phyloP scores from a whole-genome alignment of 768 basidiomycete species.

The Agaricus sinodeliciosus region DNA sequence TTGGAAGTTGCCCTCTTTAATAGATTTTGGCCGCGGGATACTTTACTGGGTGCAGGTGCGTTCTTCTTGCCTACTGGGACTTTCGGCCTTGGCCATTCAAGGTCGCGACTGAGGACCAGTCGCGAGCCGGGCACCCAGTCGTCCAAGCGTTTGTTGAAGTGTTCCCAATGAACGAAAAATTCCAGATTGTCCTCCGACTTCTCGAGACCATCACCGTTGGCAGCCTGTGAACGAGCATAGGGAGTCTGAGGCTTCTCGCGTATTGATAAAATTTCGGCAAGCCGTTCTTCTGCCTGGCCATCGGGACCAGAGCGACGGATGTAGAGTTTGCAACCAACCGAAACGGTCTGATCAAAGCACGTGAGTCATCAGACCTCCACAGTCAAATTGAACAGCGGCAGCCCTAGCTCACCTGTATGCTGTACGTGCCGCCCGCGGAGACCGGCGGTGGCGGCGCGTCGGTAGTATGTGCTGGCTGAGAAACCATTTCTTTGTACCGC shows the following conservation, averaged over 20 bases:
- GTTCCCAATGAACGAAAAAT: slow-evolving; percentile 98
- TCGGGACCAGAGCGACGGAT: slow-evolving; percentile 74
- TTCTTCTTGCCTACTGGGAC: slow-evolving; percentile 49
- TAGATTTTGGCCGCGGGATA: slow-evolving; percentile 41
- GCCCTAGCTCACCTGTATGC: slow-evolving; percentile 52
- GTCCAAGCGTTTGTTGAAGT: slow-evolving; percentile 98
- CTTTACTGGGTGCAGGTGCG: slow-evolving; percentile 37
- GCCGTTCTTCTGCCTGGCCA: slow-evolving; percentile 78
- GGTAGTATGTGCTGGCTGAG: slow-evolving; percentile 30
- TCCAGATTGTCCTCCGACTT: slow-evolving; percentile 78
- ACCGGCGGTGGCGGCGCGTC: slow-evolving; percentile 57
- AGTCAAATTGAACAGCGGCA: slow-evolving; percentile 13
- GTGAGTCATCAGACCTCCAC: slow-evolving; percentile 24
- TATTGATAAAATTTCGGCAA: slow-evolving; percentile 94
- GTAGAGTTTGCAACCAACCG: slow-evolving; percentile 94
- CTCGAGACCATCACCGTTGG: slow-evolving; percentile 30
- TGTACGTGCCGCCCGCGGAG: slow-evolving; percentile 70
- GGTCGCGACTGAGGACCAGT: slow-evolving; percentile 74
- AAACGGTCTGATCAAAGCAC: slow-evolving; percentile 48
- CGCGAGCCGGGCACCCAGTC: slow-evolving; percentile 93
- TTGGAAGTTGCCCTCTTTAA: slow-evolving; percentile 67
- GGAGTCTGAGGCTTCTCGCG: slow-evolving; percentile 74
- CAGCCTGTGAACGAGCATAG: slow-evolving; percentile 45
- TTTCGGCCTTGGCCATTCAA: slow-evolving; percentile 96
- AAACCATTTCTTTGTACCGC: slow-evolving; percentile 24